Conservation (phyloP, 2,329 filamentous ascomycete species). For the Colletotrichum salicis region DNA sequence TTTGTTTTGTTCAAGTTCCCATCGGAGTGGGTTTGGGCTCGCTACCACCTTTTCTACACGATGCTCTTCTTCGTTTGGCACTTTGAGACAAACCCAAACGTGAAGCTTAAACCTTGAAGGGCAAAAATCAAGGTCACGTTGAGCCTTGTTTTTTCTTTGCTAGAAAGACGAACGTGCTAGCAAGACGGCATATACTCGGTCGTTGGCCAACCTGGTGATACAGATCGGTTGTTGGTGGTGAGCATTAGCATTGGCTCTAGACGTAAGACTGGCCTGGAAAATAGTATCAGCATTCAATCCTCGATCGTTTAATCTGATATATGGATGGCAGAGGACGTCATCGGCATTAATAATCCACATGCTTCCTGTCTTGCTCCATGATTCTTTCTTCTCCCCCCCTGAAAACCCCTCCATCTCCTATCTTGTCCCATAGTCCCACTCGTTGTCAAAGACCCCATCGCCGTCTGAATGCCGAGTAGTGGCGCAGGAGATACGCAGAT, state of each 20-base stretch:
- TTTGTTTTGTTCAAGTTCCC: neutral
- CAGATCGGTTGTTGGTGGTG: too few relatives aligned
- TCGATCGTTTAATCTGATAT: neutral
- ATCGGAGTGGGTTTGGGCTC: neutral
- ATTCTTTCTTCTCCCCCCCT: too few relatives aligned
- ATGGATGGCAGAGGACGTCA: neutral
- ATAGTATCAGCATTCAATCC: neutral
- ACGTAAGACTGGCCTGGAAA: neutral
- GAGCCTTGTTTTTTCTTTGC: neutral
- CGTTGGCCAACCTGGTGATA: neutral
- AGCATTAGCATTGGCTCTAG: too few relatives aligned
- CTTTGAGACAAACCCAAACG: constrained; percentile 8
- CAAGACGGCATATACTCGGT: neutral
- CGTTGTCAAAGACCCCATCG: too few relatives aligned
- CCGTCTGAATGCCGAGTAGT: too few relatives aligned
- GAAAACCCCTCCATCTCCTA: too few relatives aligned
- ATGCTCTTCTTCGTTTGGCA: neutral
- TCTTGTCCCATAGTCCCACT: too few relatives aligned
- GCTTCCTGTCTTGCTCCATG: neutral
- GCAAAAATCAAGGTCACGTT: neutral
- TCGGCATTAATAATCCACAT: neutral
- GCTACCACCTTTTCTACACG: neutral
- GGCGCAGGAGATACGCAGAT: too few relatives aligned
- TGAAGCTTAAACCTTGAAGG: constrained; percentile 12
- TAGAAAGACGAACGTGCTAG: neutral